Evolutionary conservation across 2,329 filamentous ascomycete genomes (phyloP), one percentile per base, ranked within the genome.

Genomic region (Ceratocystis ficicola): DNA sequence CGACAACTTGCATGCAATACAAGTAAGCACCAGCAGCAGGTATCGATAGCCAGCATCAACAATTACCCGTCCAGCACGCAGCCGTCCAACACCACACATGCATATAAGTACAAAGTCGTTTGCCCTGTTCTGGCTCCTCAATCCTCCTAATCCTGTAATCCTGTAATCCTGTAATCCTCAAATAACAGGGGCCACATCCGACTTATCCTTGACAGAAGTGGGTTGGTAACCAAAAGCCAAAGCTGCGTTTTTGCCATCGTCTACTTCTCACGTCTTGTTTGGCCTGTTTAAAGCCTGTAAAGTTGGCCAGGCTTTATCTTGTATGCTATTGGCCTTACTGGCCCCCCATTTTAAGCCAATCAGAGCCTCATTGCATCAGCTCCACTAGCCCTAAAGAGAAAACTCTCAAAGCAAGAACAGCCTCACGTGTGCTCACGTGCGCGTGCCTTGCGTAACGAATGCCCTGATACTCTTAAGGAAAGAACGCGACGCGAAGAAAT

Each of bases 311-410:
- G 36, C 10, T 59, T 55, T 55, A 55, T 20, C 50, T 30, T 30
- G 17, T 20, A 22, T 6, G 1, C 28, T n/a, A 36, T 20, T 59
- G 55, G 28, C 17, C 30, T 32, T 5, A 4, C 7, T 36, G n/a
- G 48, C 15, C 25, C 20, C 12, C 22, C 8, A 22, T 28, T 55
- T 55, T 12, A 1, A 32, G 8, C 22, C 28, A 59, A 36, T 52
- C 48, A 52, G 48, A 17, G 8, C 28, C 28, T 17, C 55, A 52
- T 15, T 4, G 8, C 10, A 50, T 12, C 52, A 57, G 52, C 25
- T 17, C 52, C 52, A 57, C 52, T 22, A 30, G 52, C 52, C 28
- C 52, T 32, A 57, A 57, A 57, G 25, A 57, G 52, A 22, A 59
- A 59, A 32, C 32, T 59, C 22, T 20, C 25, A 28, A 6, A 25